These are phyloP conservation scores for Phytophthora colocasiae DNA, from an alignment of 352 stramenopile species.

Conservation along the genomic window DNA sequence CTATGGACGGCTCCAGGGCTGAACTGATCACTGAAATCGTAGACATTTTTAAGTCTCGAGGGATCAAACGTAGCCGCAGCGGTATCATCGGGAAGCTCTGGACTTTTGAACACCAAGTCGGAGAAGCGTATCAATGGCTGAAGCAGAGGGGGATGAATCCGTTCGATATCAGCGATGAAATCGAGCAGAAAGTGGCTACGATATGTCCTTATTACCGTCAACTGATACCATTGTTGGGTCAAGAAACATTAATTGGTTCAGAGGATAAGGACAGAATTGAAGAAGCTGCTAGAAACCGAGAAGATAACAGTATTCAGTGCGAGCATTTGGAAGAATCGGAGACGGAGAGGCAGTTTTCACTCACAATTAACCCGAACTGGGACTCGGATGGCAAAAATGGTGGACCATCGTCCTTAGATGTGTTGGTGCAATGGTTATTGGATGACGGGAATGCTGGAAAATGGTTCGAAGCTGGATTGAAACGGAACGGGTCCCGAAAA, in stretches of 20 bases:
- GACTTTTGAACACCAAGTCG: background rate
- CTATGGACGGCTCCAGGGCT: background rate
- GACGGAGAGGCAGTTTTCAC: background rate
- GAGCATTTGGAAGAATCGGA: background rate
- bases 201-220: constrained; percentile 7
- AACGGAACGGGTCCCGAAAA: background rate
- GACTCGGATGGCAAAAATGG: background rate
- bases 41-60: background rate
- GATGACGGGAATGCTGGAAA: background rate
- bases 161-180: background rate
- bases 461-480: background rate
- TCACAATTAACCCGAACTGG: background rate
- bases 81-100: constrained; percentile 7
- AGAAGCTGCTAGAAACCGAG: background rate
- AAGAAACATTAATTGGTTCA: too few species aligned
- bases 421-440: background rate
- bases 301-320: background rate
- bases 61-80: background rate
- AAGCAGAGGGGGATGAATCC: background rate
- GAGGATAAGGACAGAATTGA: background rate
- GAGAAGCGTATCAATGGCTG: background rate
- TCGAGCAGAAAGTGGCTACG: background rate
- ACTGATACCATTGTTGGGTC: background rate
- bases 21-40: background rate
- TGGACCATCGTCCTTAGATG: background rate